Conservation (phyloP, 371 early-diverging fungal species). For the Mucor piriformis region DNA sequence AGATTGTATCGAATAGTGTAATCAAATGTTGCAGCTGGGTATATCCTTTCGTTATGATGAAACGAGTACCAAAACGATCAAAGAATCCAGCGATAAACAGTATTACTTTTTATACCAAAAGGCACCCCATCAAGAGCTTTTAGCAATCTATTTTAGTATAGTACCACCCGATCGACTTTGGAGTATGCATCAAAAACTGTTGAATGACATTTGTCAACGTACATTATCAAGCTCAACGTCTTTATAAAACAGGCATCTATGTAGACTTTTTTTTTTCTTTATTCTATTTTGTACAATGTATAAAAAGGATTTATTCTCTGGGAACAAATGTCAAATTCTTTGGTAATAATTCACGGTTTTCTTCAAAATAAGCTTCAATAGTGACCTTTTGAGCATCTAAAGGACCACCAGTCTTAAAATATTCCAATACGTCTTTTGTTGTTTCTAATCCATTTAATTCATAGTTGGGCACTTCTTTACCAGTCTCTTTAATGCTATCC, state of each 20-base stretch:
- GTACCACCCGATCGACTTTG: conserved; percentile 28
- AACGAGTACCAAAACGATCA: background rate
- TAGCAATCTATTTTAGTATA: conserved; percentile 42
- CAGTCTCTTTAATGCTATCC: conserved; percentile 44
- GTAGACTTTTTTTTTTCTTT: background rate
- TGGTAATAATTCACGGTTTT: conserved; percentile 20
- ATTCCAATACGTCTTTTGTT: conserved; percentile 35
- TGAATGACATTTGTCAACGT: conserved; percentile 43
- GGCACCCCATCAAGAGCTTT: conserved; percentile 20
- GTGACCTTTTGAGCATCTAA: conserved; percentile 9
- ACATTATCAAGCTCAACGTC: conserved; percentile 6
- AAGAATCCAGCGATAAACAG: conserved; percentile 19
- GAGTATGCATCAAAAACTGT: conserved; percentile 43
- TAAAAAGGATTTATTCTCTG: conserved; percentile 17
- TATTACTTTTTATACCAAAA: conserved; percentile 30
- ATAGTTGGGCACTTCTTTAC: conserved; percentile 45
- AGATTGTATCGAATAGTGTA: too few relatives aligned
- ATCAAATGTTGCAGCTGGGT: conserved; percentile 23
- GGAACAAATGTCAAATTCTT: conserved; percentile 20
- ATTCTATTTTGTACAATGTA: background rate
- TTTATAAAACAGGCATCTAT: background rate
- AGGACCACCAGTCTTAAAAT: conserved; percentile 20
- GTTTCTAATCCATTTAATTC: conserved; percentile 38
- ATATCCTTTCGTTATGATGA: conserved; percentile 6
- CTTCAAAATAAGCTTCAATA: conserved; percentile 20